phyloP scores from a whole-genome alignment of 2,329 filamentous ascomycete genomes.

The Paradendryphiella salina region DNA sequence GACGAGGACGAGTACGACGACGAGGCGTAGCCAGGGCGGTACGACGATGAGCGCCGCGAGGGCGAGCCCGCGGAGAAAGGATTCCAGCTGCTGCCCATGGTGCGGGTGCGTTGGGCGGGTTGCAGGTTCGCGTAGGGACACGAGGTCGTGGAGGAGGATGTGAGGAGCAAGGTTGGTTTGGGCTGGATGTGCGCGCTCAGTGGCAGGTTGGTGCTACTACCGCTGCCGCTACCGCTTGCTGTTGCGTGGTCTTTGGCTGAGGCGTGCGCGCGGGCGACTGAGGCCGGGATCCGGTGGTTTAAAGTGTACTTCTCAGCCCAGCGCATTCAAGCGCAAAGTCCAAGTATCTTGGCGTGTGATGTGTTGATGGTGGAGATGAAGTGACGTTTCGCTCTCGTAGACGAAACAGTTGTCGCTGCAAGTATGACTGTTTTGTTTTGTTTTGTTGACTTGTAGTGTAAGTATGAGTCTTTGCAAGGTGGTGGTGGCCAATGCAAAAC shows the following conservation, averaged over 20 bases:
- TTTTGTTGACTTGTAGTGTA: not conserved
- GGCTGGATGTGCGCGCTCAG: conserved; percentile 11
- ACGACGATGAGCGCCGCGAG: conserved; percentile 26
- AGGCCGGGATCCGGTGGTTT: conserved; percentile 21
- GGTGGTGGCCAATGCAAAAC: not conserved
- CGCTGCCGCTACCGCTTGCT: not conserved
- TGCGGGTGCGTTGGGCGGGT: conserved; percentile 3
- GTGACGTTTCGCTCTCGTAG: not conserved
- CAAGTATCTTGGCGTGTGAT: not conserved
- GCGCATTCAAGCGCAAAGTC: conserved; percentile 19
- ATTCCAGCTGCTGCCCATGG: conserved; percentile 44
- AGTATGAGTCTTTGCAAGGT: too few species aligned
- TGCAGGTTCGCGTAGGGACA: not conserved
- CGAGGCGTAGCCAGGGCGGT: conserved; percentile 38
- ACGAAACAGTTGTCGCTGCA: not conserved
- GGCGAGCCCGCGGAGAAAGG: conserved; percentile 30
- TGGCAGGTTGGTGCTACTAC: not conserved
- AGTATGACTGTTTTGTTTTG: conserved; percentile 1
- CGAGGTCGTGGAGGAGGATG: not conserved
- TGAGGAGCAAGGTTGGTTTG: conserved; percentile 17
- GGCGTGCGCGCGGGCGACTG: conserved; percentile 13
- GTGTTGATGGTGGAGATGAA: not conserved
- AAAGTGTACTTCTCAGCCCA: conserved; percentile 21
- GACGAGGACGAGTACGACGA: conserved; percentile 34
- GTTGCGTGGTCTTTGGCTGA: conserved; percentile 1